phyloP scores from a whole-genome alignment of 768 basidiomycete species.

The Auricularia sp. region DNA sequence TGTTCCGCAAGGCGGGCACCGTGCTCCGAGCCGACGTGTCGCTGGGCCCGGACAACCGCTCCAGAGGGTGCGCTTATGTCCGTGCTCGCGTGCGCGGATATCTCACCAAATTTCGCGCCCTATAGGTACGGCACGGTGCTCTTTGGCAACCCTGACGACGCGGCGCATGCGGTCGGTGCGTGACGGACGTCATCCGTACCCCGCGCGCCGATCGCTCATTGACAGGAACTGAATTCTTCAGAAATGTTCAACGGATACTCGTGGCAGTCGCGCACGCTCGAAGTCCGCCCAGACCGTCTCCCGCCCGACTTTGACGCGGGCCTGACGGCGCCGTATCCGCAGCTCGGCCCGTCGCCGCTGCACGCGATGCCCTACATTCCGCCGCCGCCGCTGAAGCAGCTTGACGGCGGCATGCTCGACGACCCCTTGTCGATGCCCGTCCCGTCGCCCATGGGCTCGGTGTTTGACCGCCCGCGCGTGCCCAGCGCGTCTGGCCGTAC shows the following conservation, averaged over 20 bases:
- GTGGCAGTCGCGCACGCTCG: slow-evolving; percentile 91
- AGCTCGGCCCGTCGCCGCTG: neutral
- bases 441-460: neutral
- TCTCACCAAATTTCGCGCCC: neutral
- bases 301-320: slow-evolving; percentile 45
- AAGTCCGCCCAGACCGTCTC: slow-evolving; percentile 83
- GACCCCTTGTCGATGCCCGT: neutral
- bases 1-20: slow-evolving; percentile 91
- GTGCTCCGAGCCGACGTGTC: slow-evolving; percentile 66
- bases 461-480: slow-evolving; percentile 5
- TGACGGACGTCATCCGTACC: neutral
- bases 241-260: slow-evolving; percentile 94
- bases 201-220: neutral
- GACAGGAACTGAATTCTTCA: slow-evolving; percentile 3
- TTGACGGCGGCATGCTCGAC: neutral
- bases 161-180: slow-evolving; percentile 69
- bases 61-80: slow-evolving; percentile 45
- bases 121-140: slow-evolving; percentile 73
- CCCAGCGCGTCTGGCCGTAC: slow-evolving; percentile 14
- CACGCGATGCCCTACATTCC: neutral
- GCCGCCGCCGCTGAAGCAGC: neutral
- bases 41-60: slow-evolving; percentile 80
- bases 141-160: slow-evolving; percentile 89
- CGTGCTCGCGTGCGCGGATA: too few species aligned
- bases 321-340: neutral